A percentile compares a stretch with the other conserved stretches of the same genome.
Evolutionary conservation across 2,329 filamentous ascomycete species (phyloP).

Genomic region (Westerdykella ornata): DNA sequence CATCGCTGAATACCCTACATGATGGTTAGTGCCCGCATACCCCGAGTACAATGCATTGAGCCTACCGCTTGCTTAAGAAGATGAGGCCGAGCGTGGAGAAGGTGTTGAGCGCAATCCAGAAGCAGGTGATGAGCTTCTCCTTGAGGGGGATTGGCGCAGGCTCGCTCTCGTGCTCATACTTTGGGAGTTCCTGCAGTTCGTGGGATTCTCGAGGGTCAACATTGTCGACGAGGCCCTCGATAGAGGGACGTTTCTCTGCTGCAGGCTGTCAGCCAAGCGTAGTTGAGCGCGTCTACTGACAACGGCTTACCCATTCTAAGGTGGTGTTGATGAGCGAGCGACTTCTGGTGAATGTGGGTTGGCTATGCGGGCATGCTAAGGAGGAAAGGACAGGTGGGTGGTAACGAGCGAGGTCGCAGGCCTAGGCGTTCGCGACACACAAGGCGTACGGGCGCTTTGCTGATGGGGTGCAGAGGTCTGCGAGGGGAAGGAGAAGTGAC

Average conservation of each 20-base stretch:
- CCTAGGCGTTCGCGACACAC: slow-evolving; percentile 5
- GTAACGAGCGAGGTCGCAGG: slow-evolving; percentile 13
- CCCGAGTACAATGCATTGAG: background rate
- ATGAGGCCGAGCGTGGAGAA: slow-evolving; percentile 40
- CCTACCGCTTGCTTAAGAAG: slow-evolving; percentile 43
- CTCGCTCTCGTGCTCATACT: slow-evolving; percentile 26
- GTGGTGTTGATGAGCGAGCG: slow-evolving; percentile 19
- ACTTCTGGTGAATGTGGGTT: slow-evolving; percentile 7
- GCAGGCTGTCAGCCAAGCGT: slow-evolving; percentile 15
- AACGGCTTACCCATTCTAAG: slow-evolving; percentile 23
- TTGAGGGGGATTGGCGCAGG: slow-evolving; percentile 25
- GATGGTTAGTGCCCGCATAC: slow-evolving; percentile 14
- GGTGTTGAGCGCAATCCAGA: slow-evolving; percentile 42
- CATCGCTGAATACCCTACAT: slow-evolving; percentile 41
- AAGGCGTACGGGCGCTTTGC: background rate
- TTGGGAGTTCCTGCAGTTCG: slow-evolving; percentile 31
- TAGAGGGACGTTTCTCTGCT: slow-evolving; percentile 36
- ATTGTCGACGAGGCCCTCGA: slow-evolving; percentile 36
- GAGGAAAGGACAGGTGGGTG: slow-evolving; percentile 10
- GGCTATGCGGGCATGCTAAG: slow-evolving; percentile 26
- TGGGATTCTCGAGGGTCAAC: slow-evolving; percentile 31
- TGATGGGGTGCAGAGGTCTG: too few species aligned
- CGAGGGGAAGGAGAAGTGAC: too few species aligned
- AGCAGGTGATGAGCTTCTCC: slow-evolving; percentile 34
- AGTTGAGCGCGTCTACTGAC: background rate